phyloP scores from a whole-genome alignment of 331 rosid genomes.

The Telfairia occidentalis region DNA sequence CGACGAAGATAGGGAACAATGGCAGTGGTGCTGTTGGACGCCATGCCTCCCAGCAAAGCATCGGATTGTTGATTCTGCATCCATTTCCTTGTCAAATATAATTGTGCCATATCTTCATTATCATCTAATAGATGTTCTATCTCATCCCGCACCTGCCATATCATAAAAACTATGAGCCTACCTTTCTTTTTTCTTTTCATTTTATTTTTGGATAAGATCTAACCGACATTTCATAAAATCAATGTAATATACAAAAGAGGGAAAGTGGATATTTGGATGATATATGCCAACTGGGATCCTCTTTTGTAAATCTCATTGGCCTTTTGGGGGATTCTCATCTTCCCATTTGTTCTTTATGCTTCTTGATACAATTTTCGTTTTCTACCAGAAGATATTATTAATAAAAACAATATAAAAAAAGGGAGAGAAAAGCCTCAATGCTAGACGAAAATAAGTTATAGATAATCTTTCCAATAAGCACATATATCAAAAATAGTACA shows the following conservation, averaged over 20 bases:
- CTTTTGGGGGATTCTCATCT: background rate
- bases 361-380: background rate
- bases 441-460: background rate
- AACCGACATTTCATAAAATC: background rate
- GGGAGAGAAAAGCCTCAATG: background rate
- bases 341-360: background rate
- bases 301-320: background rate
- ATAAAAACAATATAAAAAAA: background rate
- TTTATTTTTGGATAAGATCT: background rate
- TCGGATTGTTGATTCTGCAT: slow-evolving; percentile 57
- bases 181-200: background rate
- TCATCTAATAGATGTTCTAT: slow-evolving; percentile 85
- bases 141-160: slow-evolving; percentile 79
- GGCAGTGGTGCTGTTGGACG: slow-evolving; percentile 32
- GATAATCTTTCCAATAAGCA: background rate
- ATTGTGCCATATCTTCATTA: slow-evolving; percentile 88
- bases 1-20: slow-evolving; percentile 32
- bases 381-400: background rate
- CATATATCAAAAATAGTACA: background rate
- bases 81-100: slow-evolving; percentile 87
- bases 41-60: slow-evolving; percentile 33
- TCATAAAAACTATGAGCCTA: slow-evolving; percentile 4
- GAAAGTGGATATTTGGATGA: background rate
- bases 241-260: background rate
- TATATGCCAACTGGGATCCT: background rate